Evolutionary conservation across 192 early-diverging fungal species (phyloP).

Genomic region (Coemansia sp.): DNA sequence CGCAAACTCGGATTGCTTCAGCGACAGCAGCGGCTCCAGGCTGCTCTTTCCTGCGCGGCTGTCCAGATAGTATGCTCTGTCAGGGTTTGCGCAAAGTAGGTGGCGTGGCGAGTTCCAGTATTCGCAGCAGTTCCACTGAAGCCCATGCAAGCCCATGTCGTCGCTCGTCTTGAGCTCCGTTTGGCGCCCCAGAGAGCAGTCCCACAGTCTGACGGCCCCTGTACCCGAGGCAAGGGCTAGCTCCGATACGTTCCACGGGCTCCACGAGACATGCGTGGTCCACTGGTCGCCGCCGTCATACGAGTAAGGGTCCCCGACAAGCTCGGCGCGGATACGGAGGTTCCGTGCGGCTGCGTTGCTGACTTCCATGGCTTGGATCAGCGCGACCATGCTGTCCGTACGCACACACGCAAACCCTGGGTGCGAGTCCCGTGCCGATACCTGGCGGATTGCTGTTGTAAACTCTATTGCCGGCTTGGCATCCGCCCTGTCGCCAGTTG

Average conservation of each 20-base stretch:
- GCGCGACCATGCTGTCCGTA: constrained; percentile 40
- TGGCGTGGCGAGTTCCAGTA: constrained; percentile 46
- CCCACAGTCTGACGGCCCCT: constrained; percentile 37
- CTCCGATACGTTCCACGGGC: constrained; percentile 30
- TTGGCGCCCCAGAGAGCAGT: constrained; percentile 14
- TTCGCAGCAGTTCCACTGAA: constrained; percentile 46
- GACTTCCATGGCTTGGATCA: constrained; percentile 14
- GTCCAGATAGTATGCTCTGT: constrained; percentile 25
- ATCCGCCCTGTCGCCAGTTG: not conserved
- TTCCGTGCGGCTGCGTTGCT: not conserved
- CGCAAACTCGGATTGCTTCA: constrained; percentile 23
- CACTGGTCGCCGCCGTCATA: constrained; percentile 39
- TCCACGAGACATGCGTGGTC: constrained; percentile 43
- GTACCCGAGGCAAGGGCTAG: constrained; percentile 37
- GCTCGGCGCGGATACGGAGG: constrained; percentile 7
- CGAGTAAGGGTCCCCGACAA: constrained; percentile 21
- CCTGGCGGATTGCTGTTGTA: constrained; percentile 40
- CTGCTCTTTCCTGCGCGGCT: constrained; percentile 9
- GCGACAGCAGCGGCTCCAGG: constrained; percentile 9
- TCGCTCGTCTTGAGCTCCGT: constrained; percentile 16
- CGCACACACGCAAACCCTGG: constrained; percentile 37
- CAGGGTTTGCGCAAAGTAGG: constrained; percentile 30
- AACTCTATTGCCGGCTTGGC: constrained; percentile 25
- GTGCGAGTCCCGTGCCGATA: constrained; percentile 14
- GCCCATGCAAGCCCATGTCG: not conserved